Evolutionary conservation across 371 early-diverging fungal genomes (phyloP), one percentile per base, ranked within the genome.

Genomic region (Mucor racemosus): DNA sequence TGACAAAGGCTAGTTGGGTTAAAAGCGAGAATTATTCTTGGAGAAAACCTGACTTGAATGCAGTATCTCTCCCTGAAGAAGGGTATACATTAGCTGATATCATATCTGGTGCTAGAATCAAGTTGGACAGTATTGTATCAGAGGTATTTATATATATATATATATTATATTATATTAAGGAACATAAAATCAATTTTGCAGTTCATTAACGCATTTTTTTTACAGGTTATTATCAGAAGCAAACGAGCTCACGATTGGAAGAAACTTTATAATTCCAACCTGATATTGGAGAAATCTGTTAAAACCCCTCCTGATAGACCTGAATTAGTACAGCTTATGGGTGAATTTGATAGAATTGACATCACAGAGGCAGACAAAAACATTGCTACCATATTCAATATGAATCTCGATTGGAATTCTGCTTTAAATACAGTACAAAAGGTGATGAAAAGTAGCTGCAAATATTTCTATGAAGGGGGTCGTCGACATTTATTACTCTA

Each of bases 171-270:
- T n/a, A n/a, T n/a, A n/a, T n/a, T n/a, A 26, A n/a, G 53, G 13
- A 53, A 13, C 1, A 26, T 0, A 64, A 19, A n/a, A 8, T 5
- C 17, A 1, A 7, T 13, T 40, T 40, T 1, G 39, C 35, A 13
- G 1, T 7, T 17, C 15, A 9, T 4, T 36, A 39, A 21, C 35
- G 1, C 39, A 3, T 50, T 36, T 33, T 33, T 31, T 21, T 36
- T 50, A 9, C 59, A 79, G 80, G 80, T 76, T n/a, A 76, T 76
- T 42, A 59, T 72, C 17, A 60, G 66, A 41, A 76, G 75, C 38
- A 73, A 74, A 36, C 69, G 68, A 42, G 69, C 60, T 40, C 62
- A 73, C 33, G 68, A 76, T 21, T 81, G 81, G 81, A 75, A 69
- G 10, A 71, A 72, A 35, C 60, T 81, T 17, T 72, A 78, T 64